Conservation (phyloP, 2,329 filamentous ascomycete genomes). For the Stachybotrys chlorohalonatus region DNA sequence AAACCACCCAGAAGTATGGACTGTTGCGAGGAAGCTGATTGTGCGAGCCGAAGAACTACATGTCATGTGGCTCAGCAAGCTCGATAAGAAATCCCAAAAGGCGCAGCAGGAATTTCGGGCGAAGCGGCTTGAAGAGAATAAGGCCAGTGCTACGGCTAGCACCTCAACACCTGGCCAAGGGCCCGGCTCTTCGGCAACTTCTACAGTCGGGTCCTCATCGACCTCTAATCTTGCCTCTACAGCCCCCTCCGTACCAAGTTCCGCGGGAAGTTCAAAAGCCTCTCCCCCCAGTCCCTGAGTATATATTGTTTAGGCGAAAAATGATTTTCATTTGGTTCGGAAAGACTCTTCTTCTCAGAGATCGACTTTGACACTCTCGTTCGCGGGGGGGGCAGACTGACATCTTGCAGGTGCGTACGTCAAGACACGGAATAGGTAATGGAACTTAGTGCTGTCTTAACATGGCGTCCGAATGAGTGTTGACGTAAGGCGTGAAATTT, state of each 20-base stretch:
- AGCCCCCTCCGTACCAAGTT: not conserved
- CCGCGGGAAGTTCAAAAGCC: too few relatives aligned
- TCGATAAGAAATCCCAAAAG: not conserved
- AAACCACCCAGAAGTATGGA: not conserved
- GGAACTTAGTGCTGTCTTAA: too few relatives aligned
- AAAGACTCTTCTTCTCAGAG: too few relatives aligned
- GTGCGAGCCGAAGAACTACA: not conserved
- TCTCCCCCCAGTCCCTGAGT: too few relatives aligned
- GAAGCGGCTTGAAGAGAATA: not conserved
- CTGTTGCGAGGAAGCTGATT: not conserved
- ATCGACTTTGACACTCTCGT: too few relatives aligned
- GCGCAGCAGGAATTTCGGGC: not conserved
- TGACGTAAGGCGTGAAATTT: too few relatives aligned
- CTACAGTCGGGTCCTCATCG: not conserved
- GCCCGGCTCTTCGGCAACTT: not conserved
- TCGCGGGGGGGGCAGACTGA: too few relatives aligned
- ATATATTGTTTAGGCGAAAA: too few relatives aligned
- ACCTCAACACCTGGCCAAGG: not conserved
- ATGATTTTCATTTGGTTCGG: too few relatives aligned
- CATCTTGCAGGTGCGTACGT: too few relatives aligned
- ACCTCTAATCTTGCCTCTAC: not conserved
- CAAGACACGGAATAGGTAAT: too few relatives aligned
- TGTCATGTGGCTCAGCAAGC: not conserved
- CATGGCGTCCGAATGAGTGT: too few relatives aligned
- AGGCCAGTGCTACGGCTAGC: not conserved